A percentile compares a stretch with the other conserved stretches of the same genome.
These are phyloP conservation scores for Myochromella boudieri DNA, from an alignment of 768 basidiomycete genomes.

Conservation along the genomic window DNA sequence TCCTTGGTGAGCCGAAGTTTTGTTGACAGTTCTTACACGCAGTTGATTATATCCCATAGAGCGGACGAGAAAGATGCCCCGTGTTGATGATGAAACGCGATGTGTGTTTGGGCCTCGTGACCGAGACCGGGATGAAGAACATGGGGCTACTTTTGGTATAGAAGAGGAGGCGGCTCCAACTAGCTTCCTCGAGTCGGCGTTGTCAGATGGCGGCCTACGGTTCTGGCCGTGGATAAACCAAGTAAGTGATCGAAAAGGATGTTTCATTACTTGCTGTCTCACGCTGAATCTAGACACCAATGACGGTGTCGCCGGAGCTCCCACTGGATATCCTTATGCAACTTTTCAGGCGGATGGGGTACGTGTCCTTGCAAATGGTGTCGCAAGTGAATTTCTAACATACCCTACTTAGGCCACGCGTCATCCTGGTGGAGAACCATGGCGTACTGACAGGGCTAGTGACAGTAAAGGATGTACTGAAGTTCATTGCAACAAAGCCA, in stretches of 20 bases:
- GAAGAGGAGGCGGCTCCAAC: constrained; percentile 72
- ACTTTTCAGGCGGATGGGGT: constrained; percentile 98
- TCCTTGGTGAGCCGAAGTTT: constrained; percentile 58
- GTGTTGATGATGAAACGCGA: constrained; percentile 59
- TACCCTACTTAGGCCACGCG: constrained; percentile 85
- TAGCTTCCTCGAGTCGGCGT: constrained; percentile 56
- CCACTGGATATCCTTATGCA: constrained; percentile 98
- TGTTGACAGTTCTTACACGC: neutral
- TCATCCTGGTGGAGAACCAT: constrained; percentile 91
- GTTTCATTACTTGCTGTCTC: constrained; percentile 1
- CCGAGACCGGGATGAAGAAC: constrained; percentile 52
- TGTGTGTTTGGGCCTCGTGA: constrained; percentile 68
- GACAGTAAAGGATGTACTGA: constrained; percentile 94
- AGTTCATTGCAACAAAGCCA: constrained; percentile 69
- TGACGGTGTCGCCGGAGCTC: constrained; percentile 89
- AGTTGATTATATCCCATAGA: constrained; percentile 42
- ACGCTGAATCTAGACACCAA: constrained; percentile 66
- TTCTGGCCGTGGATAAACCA: constrained; percentile 95
- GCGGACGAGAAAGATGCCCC: constrained; percentile 63
- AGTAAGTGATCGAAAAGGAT: constrained; percentile 42
- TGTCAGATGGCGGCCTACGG: constrained; percentile 56
- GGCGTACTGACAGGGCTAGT: constrained; percentile 83
- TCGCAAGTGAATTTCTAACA: too few relatives aligned
- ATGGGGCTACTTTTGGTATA: constrained; percentile 52
- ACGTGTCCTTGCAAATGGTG: constrained; percentile 31